Conservation (phyloP, 2,329 filamentous ascomycete genomes). For the Botrytis galanthina region DNA sequence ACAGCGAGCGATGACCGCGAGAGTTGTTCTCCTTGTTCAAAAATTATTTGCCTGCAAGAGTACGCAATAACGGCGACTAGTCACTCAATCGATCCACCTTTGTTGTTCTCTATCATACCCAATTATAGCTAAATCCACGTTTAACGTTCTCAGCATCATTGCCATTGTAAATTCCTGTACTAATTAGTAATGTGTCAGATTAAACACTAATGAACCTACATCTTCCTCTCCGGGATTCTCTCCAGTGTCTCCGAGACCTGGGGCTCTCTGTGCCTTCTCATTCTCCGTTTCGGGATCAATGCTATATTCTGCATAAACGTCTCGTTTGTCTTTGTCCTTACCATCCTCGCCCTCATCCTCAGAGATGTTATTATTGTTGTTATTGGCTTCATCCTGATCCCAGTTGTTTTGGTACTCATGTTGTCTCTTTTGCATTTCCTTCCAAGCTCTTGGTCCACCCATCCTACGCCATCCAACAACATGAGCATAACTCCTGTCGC, state of each 20-base stretch:
- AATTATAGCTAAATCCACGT: conserved; percentile 61
- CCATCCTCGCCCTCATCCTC: conserved; percentile 40
- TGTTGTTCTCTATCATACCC: conserved; percentile 59
- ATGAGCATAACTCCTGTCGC: not conserved
- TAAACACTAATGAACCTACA: conserved; percentile 40
- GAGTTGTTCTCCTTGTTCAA: not conserved
- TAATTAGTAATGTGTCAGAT: conserved; percentile 18
- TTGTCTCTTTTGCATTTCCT: conserved; percentile 48
- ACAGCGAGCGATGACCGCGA: not conserved
- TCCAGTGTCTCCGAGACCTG: conserved; percentile 37
- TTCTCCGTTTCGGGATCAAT: conserved; percentile 39
- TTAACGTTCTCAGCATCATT: conserved; percentile 65
- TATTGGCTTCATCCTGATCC: conserved; percentile 38
- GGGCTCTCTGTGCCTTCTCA: conserved; percentile 38
- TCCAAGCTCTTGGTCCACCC: conserved; percentile 60
- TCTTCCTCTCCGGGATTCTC: conserved; percentile 43
- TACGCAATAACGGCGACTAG: not conserved
- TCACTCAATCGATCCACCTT: conserved; percentile 53
- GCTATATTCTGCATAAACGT: conserved; percentile 38
- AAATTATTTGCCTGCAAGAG: not conserved
- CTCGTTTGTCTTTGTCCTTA: conserved; percentile 40
- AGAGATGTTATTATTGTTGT: conserved; percentile 35
- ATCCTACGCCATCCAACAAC: conserved; percentile 41
- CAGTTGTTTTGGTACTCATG: conserved; percentile 43
- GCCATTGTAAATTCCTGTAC: conserved; percentile 64